Conservation (phyloP, 306 rosid genomes). For the Echinosophora koreensis region DNA sequence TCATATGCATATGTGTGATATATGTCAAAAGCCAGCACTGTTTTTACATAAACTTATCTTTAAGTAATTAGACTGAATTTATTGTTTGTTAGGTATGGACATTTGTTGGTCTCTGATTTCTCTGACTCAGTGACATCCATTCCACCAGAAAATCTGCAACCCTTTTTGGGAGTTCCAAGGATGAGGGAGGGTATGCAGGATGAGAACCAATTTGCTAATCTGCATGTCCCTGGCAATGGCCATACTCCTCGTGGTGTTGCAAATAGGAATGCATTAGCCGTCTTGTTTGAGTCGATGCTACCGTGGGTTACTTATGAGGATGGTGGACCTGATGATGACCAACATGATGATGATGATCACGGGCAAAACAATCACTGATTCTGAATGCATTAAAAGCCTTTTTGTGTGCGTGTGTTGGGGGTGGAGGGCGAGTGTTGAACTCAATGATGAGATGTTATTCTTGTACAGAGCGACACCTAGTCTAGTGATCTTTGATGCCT, state of each 20-base stretch:
- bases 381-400: constrained; percentile 20
- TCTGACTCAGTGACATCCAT: constrained; percentile 76
- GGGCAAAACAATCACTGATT: constrained; percentile 56
- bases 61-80: constrained; percentile 33
- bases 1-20: neutral
- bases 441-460: constrained; percentile 42
- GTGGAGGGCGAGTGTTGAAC: constrained; percentile 8
- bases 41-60: constrained; percentile 6
- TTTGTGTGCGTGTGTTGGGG: neutral
- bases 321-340: constrained; percentile 54
- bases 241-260: constrained; percentile 68
- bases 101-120: constrained; percentile 88
- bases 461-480: constrained; percentile 47
- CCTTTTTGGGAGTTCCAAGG: constrained; percentile 73
- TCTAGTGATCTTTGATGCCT: constrained; percentile 42
- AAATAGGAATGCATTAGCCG: constrained; percentile 79
- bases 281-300: constrained; percentile 88
- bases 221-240: constrained; percentile 58
- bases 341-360: constrained; percentile 55
- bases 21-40: neutral
- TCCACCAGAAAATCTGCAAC: constrained; percentile 90
- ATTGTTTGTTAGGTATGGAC: constrained; percentile 76
- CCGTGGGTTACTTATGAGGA: constrained; percentile 87
- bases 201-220: constrained; percentile 62
- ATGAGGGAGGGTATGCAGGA: constrained; percentile 64